These are phyloP conservation scores for Tulasnella calospora DNA, from an alignment of 768 basidiomycete genomes.

Conservation along the genomic window DNA sequence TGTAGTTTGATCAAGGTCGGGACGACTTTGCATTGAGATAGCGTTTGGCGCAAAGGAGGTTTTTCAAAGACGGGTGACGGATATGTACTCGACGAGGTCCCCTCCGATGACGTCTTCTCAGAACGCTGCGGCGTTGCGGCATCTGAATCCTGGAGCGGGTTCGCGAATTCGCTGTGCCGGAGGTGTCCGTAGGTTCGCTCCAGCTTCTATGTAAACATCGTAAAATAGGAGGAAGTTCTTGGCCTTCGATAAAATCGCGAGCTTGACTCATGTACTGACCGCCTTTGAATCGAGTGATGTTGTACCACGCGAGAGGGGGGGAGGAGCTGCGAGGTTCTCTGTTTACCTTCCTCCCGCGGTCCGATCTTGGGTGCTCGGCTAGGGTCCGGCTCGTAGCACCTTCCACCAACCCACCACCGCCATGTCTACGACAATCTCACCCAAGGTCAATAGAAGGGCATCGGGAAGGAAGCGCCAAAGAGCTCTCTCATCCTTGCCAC, in stretches of 20 bases:
- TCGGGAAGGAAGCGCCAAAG: neutral
- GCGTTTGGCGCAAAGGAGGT: neutral
- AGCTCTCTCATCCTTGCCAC: neutral
- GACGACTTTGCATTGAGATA: neutral
- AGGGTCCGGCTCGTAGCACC: neutral
- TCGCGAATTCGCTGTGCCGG: neutral
- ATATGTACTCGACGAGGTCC: neutral
- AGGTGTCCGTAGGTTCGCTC: neutral
- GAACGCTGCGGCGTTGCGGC: neutral
- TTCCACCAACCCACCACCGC: constrained; percentile 2
- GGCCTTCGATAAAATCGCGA: neutral
- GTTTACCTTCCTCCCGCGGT: constrained; percentile 7
- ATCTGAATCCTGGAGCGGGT: neutral
- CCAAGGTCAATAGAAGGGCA: neutral
- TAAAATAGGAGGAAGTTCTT: neutral
- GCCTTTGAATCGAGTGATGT: neutral
- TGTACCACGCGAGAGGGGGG: neutral
- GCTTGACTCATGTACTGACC: neutral
- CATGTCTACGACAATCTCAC: neutral
- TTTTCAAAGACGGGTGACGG: neutral
- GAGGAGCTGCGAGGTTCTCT: neutral
- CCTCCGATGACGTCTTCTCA: neutral
- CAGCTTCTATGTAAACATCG: neutral
- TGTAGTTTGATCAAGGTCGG: neutral
- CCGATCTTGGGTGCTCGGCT: neutral